phyloP scores from a whole-genome alignment of 805 yeast genomes.

The Danielia reshetovae region DNA sequence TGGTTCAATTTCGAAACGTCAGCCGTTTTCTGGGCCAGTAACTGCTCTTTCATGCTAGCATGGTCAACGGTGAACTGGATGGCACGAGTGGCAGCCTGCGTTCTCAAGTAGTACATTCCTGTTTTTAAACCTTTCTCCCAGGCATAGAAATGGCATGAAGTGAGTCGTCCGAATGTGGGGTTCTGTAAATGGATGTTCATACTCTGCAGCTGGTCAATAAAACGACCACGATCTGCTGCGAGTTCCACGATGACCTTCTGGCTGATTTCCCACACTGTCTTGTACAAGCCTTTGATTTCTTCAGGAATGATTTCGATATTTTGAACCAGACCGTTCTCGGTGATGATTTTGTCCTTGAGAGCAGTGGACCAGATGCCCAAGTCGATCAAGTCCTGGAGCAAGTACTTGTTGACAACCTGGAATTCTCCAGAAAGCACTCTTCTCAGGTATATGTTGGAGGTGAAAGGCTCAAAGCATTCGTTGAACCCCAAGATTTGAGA shows the following conservation, averaged over 20 bases:
- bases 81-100: constrained; percentile 37
- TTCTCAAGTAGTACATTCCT: constrained; percentile 38
- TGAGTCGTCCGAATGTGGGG: constrained; percentile 37
- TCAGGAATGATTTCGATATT: constrained; percentile 68
- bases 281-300: constrained; percentile 72
- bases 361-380: constrained; percentile 79
- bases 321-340: constrained; percentile 84
- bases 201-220: constrained; percentile 53
- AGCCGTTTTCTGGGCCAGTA: constrained; percentile 3
- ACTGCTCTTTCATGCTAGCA: background rate
- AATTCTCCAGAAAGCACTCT: constrained; percentile 92
- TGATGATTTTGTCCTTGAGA: constrained; percentile 72
- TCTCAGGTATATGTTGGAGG: constrained; percentile 87
- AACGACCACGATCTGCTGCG: constrained; percentile 77
- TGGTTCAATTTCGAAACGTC: constrained; percentile 2
- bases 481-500: constrained; percentile 92
- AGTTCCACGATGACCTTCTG: constrained; percentile 81
- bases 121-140: constrained; percentile 38
- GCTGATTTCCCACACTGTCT: constrained; percentile 95
- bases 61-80: constrained; percentile 26
- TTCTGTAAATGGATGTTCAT: constrained; percentile 35
- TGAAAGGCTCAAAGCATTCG: constrained; percentile 95
- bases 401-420: constrained; percentile 86
- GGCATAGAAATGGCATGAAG: constrained; percentile 42
- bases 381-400: constrained; percentile 76